Conservation (phyloP, 192 early-diverging fungal species). For the Chytriomyces hyalinus region DNA sequence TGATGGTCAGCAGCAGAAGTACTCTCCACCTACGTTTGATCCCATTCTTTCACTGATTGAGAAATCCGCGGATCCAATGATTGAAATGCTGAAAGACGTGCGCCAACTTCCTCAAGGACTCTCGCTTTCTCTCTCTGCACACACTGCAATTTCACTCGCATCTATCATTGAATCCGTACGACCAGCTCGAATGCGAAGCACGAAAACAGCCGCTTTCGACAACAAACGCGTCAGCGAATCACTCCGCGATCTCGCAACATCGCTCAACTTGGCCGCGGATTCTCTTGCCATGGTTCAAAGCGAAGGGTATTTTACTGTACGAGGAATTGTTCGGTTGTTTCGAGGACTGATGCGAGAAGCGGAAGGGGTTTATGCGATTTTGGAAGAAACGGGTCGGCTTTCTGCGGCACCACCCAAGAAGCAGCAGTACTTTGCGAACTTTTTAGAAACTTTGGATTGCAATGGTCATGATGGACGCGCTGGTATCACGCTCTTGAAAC, state of each 20-base stretch:
- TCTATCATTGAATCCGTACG: slow-evolving; percentile 19
- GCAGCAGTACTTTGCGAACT: not conserved
- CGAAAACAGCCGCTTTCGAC: not conserved
- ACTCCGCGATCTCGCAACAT: slow-evolving; percentile 12
- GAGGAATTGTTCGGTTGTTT: slow-evolving; percentile 16
- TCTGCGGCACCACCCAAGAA: not conserved
- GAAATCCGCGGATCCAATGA: not conserved
- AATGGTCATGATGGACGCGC: not conserved
- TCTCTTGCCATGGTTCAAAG: slow-evolving; percentile 12
- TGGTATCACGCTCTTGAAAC: not conserved
- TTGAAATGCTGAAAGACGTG: not conserved
- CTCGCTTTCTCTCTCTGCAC: slow-evolving; percentile 4
- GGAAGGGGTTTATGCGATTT: not conserved
- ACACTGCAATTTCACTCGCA: slow-evolving; percentile 22
- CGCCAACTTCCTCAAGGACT: slow-evolving; percentile 5
- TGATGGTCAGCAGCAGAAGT: too few relatives aligned
- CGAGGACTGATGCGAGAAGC: not conserved
- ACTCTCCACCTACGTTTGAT: not conserved
- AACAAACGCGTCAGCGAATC: not conserved
- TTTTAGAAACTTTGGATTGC: not conserved
- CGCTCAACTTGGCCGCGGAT: slow-evolving; percentile 27
- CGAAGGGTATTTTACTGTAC: slow-evolving; percentile 10
- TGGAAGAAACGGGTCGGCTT: not conserved
- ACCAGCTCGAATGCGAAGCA: not conserved
- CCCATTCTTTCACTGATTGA: slow-evolving; percentile 11